Conservation (phyloP, 2,329 filamentous ascomycete species). For the Exserohilum turcica region DNA sequence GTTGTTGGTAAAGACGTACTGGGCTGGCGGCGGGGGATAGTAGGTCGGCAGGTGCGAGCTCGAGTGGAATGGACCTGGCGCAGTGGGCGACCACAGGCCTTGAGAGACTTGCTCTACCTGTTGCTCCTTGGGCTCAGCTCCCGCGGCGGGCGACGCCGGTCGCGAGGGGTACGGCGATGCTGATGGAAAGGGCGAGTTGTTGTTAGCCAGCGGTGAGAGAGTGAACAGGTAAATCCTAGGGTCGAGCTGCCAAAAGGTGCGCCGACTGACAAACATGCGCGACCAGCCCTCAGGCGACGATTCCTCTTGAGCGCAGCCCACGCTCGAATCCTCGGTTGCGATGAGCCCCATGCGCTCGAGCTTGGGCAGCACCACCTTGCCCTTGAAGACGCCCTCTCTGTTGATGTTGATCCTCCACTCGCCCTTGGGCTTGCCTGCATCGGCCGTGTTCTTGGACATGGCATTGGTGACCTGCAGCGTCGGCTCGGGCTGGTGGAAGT, state of each 20-base stretch:
- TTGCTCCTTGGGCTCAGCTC: slow-evolving; percentile 33
- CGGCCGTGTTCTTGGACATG: slow-evolving; percentile 66
- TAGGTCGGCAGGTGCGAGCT: slow-evolving; percentile 87
- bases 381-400: slow-evolving; percentile 84
- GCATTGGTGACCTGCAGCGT: slow-evolving; percentile 66
- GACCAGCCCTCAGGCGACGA: slow-evolving; percentile 71
- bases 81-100: slow-evolving; percentile 49
- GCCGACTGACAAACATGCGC: slow-evolving; percentile 79
- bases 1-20: slow-evolving; percentile 78
- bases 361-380: slow-evolving; percentile 82
- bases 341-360: slow-evolving; percentile 92
- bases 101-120: slow-evolving; percentile 39
- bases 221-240: slow-evolving; percentile 87
- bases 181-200: slow-evolving; percentile 55
- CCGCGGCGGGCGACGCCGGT: slow-evolving; percentile 55
- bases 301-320: slow-evolving; percentile 68
- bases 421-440: slow-evolving; percentile 73
- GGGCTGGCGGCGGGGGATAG: slow-evolving; percentile 81
- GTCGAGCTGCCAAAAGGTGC: slow-evolving; percentile 91
- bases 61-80: slow-evolving; percentile 75
- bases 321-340: slow-evolving; percentile 73
- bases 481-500: slow-evolving; percentile 87
- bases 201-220: slow-evolving; percentile 63
- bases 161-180: slow-evolving; percentile 58
- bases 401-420: slow-evolving; percentile 88